These are phyloP conservation scores for Venustampulla echinocandica DNA, from an alignment of 495 filamentous ascomycete species.

Conservation along the genomic window DNA sequence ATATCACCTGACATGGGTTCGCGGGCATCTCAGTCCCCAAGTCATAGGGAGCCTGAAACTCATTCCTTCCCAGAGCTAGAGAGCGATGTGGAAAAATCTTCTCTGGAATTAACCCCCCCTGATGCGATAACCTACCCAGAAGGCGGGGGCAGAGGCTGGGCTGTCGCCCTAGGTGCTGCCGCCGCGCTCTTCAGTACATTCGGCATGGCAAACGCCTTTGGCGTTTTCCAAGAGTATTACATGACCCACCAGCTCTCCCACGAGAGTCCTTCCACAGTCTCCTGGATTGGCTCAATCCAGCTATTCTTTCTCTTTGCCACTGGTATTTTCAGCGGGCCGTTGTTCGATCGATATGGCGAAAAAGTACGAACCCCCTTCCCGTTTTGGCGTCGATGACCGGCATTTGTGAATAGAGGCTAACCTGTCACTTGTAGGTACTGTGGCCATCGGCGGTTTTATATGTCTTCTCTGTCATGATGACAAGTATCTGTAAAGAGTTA, in stretches of 20 bases:
- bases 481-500: conserved; percentile 52
- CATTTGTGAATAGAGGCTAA: too few species aligned
- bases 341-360: conserved; percentile 19
- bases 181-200: conserved; percentile 17
- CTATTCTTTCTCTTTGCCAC: conserved; percentile 19
- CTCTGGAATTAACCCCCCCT: neutral
- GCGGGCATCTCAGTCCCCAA: too few species aligned
- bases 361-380: neutral
- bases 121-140: conserved; percentile 13
- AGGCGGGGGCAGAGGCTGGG: conserved; percentile 18
- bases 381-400: too few species aligned
- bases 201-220: conserved; percentile 54
- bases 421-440: conserved; percentile 4
- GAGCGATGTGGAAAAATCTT: conserved; percentile 1
- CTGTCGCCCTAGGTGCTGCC: conserved; percentile 11
- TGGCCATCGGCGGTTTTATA: conserved; percentile 31
- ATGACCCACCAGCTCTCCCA: conserved; percentile 32
- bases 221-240: conserved; percentile 65
- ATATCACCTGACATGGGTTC: neutral
- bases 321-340: conserved; percentile 14
- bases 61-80: neutral
- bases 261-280: conserved; percentile 55
- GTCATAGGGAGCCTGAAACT: too few species aligned
- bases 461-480: conserved; percentile 60
- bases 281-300: conserved; percentile 70